Conservation (phyloP, 2,329 filamentous ascomycete species). For the Aureobasidium vineae region DNA sequence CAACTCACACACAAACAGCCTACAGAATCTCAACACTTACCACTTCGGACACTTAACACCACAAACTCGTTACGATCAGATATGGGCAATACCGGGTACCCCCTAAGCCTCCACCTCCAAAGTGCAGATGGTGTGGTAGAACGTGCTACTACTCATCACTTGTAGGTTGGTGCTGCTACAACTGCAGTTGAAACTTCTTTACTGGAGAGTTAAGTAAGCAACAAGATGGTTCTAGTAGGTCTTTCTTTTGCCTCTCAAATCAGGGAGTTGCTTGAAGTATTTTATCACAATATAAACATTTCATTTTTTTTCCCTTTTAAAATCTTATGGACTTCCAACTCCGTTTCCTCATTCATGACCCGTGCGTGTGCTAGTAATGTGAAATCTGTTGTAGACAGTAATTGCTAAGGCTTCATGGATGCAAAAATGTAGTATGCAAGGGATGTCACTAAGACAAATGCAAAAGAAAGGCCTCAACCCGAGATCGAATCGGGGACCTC, state of each 20-base stretch:
- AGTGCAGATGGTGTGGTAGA: not conserved
- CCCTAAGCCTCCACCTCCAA: not conserved
- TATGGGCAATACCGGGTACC: not conserved
- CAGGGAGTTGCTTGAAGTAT: not conserved
- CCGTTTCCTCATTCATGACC: no score
- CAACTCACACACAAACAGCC: not conserved
- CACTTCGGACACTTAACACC: not conserved
- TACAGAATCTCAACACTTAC: not conserved
- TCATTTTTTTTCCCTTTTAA: not conserved
- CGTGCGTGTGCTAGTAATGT: no score
- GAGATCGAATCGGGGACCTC: slow-evolving; percentile 22
- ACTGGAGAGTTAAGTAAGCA: no score
- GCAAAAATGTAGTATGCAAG: not conserved
- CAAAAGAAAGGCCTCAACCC: slow-evolving; percentile 21
- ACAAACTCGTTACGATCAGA: not conserved
- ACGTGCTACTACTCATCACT: not conserved
- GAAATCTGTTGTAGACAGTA: no score
- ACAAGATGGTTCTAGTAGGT: not conserved
- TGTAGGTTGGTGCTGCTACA: not conserved
- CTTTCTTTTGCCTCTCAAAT: not conserved
- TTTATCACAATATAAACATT: not conserved
- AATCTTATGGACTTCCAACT: no score
- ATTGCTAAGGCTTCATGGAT: no score
- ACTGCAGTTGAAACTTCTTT: not conserved
- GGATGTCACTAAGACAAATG: not conserved